Base-by-base conservation (phyloP, 345 rosid species). In the Syzygium jambos region DNA sequence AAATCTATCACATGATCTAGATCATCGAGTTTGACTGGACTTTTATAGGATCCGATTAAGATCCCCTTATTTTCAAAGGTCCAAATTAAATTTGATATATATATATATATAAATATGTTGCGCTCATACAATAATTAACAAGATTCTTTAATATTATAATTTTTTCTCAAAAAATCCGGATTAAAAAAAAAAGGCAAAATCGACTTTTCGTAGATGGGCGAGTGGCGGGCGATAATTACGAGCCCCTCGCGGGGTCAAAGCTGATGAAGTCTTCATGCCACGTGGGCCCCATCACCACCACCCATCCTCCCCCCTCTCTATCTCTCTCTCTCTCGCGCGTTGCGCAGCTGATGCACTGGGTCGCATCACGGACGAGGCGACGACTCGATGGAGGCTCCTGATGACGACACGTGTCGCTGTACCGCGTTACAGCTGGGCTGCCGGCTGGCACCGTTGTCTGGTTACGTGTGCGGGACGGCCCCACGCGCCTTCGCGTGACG, bases 401-500 rank as follows among this genome's bases (percentile, higher is more conserved):
- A n/a, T 63, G 30, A 22, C 43, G 80, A 84, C 86, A 51, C 57
- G 88, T 87, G 88, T 59, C 85, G 54, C 4, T 9, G 17, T 51
- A 30, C 34, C 9, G 82, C 55, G 80, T 46, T 87, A 56, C 88
- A 87, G 85, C 88, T 87, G 86, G 86, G 86, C 29, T 59, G 88
- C 88, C 83, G 82, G 86, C 88, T 84, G 88, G 88, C 86, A 83
- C 38, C 41, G 84, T 87, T 87, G 88, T 87, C 86, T 27, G 19
- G 54, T 78, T 55, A 87, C 88, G 88, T 87, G 88, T 43, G 68
- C 82, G 3, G 19, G 85, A 5, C 16, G 80, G 78, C 29, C 88
- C 88, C 85, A 82, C 88, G 53, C 85, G 86, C 46, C 43, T 27
- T 61, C 53, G 17, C 5, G 4, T 56, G 73, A 54, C 86, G 30